Evolutionary conservation across 805 yeast species (phyloP), one percentile per base, ranked within the genome.

Genomic region (Komagataella pseudopastoris): DNA sequence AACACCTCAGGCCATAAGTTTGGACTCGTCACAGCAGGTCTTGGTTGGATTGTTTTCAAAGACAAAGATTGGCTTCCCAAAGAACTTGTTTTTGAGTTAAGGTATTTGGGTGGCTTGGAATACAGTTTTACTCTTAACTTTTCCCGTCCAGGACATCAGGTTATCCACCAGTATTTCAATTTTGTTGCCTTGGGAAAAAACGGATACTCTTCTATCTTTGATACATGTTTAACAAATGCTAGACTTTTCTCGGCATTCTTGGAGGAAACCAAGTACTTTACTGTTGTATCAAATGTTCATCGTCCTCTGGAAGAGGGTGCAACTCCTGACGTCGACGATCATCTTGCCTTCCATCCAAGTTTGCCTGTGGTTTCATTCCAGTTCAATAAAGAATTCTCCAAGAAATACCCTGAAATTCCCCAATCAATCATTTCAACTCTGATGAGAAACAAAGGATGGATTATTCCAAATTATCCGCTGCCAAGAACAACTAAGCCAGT

Each of bases 1-100:
- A 90, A 88, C 70, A 78, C 95, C 8, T 85, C 95, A 1, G 96
- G 96, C 53, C 97, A 89, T 70, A 89, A 89, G 69, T 89, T 86
- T 67, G 97, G 97, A 43, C 71, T 89, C 49, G 85, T 90, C 30
- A 80, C 95, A 23, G 95, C 91, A 8, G 97, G 97, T 46, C 74
- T 87, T 50, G 97, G 97, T 51, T 89, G 96, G 96, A 80, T 89
- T 55, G 68, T 89, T 51, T 90, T 95, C 88, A 80, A 82, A 63
- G 80, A 81, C 62, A 71, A 72, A 46, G 58, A 69, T 45, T 75
- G 74, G 60, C 72, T 89, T 55, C 93, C 96, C 22, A 73, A 80
- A 53, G 80, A 78, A 55, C 72, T 89, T 56, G 76, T 83, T 59
- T 89, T 89, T 69, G 82, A 85, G 56, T 73, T 89, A 61, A 81